These are phyloP conservation scores for Lophiotrema nucula DNA, from an alignment of 495 filamentous ascomycete genomes.

Conservation along the genomic window DNA sequence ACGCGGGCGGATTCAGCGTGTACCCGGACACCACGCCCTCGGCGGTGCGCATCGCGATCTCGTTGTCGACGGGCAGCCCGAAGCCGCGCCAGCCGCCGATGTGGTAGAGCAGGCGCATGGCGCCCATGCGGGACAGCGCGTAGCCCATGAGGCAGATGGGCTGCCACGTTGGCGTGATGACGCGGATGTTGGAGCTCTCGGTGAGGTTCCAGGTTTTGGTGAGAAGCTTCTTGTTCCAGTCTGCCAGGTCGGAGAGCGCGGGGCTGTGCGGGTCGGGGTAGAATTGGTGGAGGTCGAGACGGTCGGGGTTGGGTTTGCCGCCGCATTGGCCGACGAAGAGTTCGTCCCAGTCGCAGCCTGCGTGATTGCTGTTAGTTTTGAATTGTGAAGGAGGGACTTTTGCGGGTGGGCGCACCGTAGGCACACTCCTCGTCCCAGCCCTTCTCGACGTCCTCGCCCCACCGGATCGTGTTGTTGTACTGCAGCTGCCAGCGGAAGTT, in stretches of 20 bases:
- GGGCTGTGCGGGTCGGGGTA: slow-evolving; percentile 15
- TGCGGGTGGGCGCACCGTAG: slow-evolving; percentile 10
- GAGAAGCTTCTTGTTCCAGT: slow-evolving; percentile 8
- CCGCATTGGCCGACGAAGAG: slow-evolving; percentile 28
- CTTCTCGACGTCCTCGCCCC: slow-evolving; percentile 18
- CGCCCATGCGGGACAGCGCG: slow-evolving; percentile 18
- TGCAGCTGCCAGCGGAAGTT: slow-evolving; percentile 15
- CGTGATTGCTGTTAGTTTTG: neutral
- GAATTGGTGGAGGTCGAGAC: slow-evolving; percentile 18
- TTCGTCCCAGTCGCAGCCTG: slow-evolving; percentile 32
- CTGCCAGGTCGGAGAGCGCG: neutral
- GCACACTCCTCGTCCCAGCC: slow-evolving; percentile 22
- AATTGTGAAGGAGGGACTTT: neutral
- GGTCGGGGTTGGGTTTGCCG: slow-evolving; percentile 14
- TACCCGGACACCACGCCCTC: slow-evolving; percentile 25
- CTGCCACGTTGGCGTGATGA: slow-evolving; percentile 13
- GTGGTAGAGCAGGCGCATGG: slow-evolving; percentile 30
- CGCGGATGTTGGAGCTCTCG: slow-evolving; percentile 4
- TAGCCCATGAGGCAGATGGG: slow-evolving; percentile 28
- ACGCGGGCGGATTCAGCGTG: slow-evolving; percentile 19
- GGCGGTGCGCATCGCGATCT: slow-evolving; percentile 12
- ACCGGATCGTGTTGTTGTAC: slow-evolving; percentile 29
- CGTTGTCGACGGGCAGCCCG: slow-evolving; percentile 16
- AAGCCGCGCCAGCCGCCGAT: slow-evolving; percentile 21
- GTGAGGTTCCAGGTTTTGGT: slow-evolving; percentile 13